Evolutionary conservation across 2,329 filamentous ascomycete species (phyloP), one percentile per base, ranked within the genome.

Genomic region (Microascus cirrosus): DNA sequence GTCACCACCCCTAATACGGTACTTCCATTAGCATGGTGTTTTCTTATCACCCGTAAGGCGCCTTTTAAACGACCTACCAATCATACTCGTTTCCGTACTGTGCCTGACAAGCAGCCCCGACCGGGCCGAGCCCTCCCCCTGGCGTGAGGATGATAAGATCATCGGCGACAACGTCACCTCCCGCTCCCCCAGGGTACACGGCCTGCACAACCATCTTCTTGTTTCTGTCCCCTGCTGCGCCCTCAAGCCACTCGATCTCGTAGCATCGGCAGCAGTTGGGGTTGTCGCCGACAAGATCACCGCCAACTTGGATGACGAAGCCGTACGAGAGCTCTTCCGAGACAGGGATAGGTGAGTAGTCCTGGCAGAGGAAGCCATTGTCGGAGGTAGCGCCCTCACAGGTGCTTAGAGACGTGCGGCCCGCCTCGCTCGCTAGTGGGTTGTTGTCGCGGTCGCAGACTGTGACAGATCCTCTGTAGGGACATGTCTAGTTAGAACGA

Each of bases 211-310:
- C 51, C 62, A 63, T 64, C 24, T 52, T 61, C 61, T 63, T 65
- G 48, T 61, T 61, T 11, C 4, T 53, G 13, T 53, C 51, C 28
- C 28, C 28, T 8, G 28, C 28, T 32, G 28, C 28, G 28, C 28
- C 28, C 28, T 32, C 28, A 1, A 60, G 48, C 63, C 63, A 65
- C 45, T 60, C 20, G 20, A 65, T 51, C 55, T 63, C 54, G 58
- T 61, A 61, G 59, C 63, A 65, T 53, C 62, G 61, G 61, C 63
- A 65, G 61, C 63, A 65, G 55, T 60, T 62, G 25, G 63, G 52
- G 42, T 63, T 61, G 59, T 61, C 61, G 24, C 58, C 54, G 36
- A 20, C 57, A 20, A 61, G 58, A 54, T 56, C 59, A 39, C 60
- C 60, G 22, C 60, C 60, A n/a, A 63, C 59, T 32, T 62, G 61